These are phyloP conservation scores for Colletotrichum falcatum DNA, from an alignment of 2,329 filamentous ascomycete genomes.

Conservation along the genomic window DNA sequence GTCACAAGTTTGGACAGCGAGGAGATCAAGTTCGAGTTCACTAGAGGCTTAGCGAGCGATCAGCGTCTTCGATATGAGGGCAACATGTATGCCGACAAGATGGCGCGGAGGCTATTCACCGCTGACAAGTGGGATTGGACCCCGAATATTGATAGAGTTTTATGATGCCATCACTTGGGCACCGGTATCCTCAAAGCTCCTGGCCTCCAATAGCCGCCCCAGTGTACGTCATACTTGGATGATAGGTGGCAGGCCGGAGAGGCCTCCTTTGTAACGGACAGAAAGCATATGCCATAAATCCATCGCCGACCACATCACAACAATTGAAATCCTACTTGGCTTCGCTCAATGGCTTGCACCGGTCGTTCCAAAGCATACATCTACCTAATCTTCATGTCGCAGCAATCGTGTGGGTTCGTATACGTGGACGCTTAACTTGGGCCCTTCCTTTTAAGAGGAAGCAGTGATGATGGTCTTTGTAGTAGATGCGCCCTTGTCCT, in stretches of 20 bases:
- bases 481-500: constrained; percentile 13
- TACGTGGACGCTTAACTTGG: no score
- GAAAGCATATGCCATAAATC: neutral
- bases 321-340: neutral
- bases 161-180: neutral
- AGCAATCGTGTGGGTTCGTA: neutral
- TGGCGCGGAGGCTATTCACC: constrained; percentile 67
- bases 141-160: constrained; percentile 50
- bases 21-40: constrained; percentile 60
- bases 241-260: neutral
- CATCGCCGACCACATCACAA: neutral
- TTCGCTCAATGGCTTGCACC: neutral
- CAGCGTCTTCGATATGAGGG: constrained; percentile 63
- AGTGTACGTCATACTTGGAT: no score
- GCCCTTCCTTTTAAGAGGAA: constrained; percentile 8
- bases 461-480: constrained; percentile 30
- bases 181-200: neutral
- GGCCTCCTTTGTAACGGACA: neutral
- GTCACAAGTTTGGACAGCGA: constrained; percentile 27
- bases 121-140: constrained; percentile 71
- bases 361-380: neutral
- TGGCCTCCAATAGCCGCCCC: neutral
- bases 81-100: constrained; percentile 61
- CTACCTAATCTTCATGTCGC: neutral
- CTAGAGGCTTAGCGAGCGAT: constrained; percentile 62